Conservation (phyloP, 148 eudicot genomes). For the Polygonum maritimum region DNA sequence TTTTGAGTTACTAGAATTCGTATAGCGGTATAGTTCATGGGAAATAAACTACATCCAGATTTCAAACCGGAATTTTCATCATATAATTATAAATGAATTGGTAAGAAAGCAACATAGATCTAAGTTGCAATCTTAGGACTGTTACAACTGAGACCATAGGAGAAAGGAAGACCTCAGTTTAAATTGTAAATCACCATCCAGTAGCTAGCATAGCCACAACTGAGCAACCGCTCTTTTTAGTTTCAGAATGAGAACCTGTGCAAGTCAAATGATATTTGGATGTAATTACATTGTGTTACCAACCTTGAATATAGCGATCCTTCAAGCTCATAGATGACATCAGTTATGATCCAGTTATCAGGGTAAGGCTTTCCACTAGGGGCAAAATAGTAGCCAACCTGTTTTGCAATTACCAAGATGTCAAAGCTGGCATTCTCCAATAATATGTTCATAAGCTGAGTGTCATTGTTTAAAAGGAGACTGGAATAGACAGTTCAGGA, state of each 20-base stretch:
- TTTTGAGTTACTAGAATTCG: not conserved
- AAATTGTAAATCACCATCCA: not conserved
- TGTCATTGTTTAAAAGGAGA: not conserved
- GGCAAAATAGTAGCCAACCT: constrained; percentile 98
- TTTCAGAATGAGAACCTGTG: not conserved
- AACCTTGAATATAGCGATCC: constrained; percentile 89
- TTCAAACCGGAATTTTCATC: not conserved
- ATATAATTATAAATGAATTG: not conserved
- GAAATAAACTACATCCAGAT: not conserved
- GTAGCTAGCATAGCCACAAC: not conserved
- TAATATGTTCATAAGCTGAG: not conserved
- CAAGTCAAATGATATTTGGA: not conserved
- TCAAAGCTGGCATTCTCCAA: constrained; percentile 32
- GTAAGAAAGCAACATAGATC: not conserved
- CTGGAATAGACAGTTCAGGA: not conserved
- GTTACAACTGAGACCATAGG: not conserved
- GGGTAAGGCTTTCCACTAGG: constrained; percentile 99
- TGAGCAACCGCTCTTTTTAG: not conserved
- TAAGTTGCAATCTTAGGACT: not conserved
- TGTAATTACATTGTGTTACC: constrained; percentile 5
- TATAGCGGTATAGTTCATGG: not conserved
- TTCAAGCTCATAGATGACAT: constrained; percentile 83
- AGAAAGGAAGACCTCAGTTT: not conserved
- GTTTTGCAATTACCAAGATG: constrained; percentile 46
- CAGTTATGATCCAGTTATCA: constrained; percentile 97